Percentiles rank a stretch among this genome's conserved stretches.
Evolutionary conservation across 2,329 filamentous ascomycete species (phyloP).

Genomic region (Fusarium falciforme): DNA sequence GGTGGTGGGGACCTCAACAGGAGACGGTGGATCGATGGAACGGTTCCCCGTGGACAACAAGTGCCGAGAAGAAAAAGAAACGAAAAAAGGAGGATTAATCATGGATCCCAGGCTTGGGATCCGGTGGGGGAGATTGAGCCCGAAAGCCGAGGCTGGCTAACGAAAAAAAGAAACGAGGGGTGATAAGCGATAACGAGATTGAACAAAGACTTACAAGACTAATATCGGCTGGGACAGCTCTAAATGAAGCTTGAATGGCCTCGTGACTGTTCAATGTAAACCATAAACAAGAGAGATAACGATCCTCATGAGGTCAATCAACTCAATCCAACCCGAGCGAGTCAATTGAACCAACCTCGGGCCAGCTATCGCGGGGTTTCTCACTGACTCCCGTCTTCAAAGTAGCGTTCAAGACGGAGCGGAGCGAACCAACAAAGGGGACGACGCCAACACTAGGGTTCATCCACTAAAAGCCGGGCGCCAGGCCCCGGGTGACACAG

Average conservation of each 20-base stretch:
- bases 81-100: neutral
- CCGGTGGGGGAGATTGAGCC: constrained; percentile 10
- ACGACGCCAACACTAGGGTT: constrained; percentile 11
- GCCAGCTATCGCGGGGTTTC: constrained; percentile 24
- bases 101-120: neutral
- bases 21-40: constrained; percentile 36
- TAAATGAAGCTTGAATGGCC: neutral
- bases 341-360: constrained; percentile 27
- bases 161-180: constrained; percentile 22
- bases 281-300: neutral
- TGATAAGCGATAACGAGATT: constrained; percentile 31
- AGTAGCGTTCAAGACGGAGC: neutral
- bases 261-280: neutral
- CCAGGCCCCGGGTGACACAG: constrained; percentile 15
- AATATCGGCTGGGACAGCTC: neutral
- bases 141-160: constrained; percentile 18
- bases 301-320: neutral
- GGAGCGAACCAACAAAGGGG: constrained; percentile 17
- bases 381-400: neutral
- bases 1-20: neutral
- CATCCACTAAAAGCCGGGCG: constrained; percentile 18
- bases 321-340: neutral
- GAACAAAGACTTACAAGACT: neutral
- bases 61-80: constrained; percentile 26
- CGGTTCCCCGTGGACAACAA: constrained; percentile 22